These are phyloP conservation scores for Claviceps arundinis DNA, from an alignment of 2,329 filamentous ascomycete genomes.

Conservation along the genomic window DNA sequence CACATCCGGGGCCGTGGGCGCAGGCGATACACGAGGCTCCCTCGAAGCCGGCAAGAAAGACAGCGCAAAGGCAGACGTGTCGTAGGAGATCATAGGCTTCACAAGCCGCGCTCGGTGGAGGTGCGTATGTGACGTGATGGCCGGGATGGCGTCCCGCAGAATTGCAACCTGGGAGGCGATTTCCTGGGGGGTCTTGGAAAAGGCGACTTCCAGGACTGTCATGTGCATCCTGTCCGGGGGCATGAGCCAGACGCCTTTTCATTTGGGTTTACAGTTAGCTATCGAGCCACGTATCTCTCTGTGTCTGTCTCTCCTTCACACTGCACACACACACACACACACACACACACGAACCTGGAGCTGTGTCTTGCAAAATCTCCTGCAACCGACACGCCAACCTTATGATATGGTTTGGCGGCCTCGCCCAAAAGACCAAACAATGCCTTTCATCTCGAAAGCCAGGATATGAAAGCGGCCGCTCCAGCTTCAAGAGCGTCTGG, in stretches of 20 bases:
- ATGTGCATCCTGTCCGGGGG: conserved; percentile 66
- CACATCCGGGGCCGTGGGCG: conserved; percentile 24
- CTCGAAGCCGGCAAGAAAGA: conserved; percentile 73
- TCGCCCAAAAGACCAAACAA: conserved; percentile 79
- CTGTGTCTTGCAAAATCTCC: conserved; percentile 44
- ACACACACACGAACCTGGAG: conserved; percentile 46
- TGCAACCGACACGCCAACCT: conserved; percentile 58
- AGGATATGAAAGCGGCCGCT: conserved; percentile 48
- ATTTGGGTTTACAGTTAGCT: not conserved
- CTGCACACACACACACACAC: conserved; percentile 14
- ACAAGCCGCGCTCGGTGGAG: conserved; percentile 60
- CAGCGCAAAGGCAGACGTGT: conserved; percentile 72
- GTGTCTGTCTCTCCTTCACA: not conserved
- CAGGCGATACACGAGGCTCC: conserved; percentile 31
- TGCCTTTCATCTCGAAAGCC: conserved; percentile 64
- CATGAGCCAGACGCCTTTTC: conserved; percentile 72
- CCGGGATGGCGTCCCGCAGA: conserved; percentile 41
- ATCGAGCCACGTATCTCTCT: not conserved
- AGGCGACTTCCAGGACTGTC: conserved; percentile 74
- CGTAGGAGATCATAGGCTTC: conserved; percentile 72
- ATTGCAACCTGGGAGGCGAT: conserved; percentile 48
- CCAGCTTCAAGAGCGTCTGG: conserved; percentile 57
- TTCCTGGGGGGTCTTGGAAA: conserved; percentile 57
- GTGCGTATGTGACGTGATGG: conserved; percentile 53
- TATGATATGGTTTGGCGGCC: conserved; percentile 61